Conservation (phyloP, 108 stramenopile species). For the Pseudonitzschia multistriata region DNA sequence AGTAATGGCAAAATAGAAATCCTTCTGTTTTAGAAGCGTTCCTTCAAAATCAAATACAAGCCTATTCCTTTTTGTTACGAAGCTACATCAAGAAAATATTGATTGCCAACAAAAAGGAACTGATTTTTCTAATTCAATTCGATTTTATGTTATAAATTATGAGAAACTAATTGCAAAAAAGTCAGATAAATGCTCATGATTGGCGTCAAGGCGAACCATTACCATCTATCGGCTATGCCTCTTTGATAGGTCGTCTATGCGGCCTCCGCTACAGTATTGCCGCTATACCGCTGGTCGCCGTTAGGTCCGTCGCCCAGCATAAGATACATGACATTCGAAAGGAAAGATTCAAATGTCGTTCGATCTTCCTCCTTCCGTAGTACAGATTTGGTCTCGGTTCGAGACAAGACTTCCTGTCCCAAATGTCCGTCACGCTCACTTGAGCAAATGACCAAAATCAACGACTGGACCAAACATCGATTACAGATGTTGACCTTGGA, state of each 20-base stretch:
- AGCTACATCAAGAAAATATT: too few species aligned
- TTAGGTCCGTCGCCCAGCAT: neutral
- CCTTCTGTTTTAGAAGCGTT: too few species aligned
- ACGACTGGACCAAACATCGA: neutral
- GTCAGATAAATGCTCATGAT: too few species aligned
- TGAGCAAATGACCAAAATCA: constrained; percentile 3
- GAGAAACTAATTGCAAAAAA: too few species aligned
- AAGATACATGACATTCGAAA: neutral
- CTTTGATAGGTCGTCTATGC: neutral
- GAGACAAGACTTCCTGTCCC: constrained; percentile 7
- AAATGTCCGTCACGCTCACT: constrained; percentile 10
- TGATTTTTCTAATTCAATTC: too few species aligned
- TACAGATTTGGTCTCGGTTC: neutral
- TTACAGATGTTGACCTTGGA: constrained; percentile 1
- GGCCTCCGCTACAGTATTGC: neutral
- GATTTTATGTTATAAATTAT: too few species aligned
- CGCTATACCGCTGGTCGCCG: neutral
- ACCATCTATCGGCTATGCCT: neutral
- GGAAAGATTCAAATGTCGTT: neutral
- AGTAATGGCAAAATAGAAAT: too few species aligned
- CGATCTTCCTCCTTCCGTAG: constrained; percentile 4
- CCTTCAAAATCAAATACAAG: too few species aligned
- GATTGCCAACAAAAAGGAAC: too few species aligned
- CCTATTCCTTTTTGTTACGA: too few species aligned
- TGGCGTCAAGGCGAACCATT: too few species aligned